Evolutionary conservation across 2,329 filamentous ascomycete species (phyloP).

Genomic region (Dothideomycetes sp.): DNA sequence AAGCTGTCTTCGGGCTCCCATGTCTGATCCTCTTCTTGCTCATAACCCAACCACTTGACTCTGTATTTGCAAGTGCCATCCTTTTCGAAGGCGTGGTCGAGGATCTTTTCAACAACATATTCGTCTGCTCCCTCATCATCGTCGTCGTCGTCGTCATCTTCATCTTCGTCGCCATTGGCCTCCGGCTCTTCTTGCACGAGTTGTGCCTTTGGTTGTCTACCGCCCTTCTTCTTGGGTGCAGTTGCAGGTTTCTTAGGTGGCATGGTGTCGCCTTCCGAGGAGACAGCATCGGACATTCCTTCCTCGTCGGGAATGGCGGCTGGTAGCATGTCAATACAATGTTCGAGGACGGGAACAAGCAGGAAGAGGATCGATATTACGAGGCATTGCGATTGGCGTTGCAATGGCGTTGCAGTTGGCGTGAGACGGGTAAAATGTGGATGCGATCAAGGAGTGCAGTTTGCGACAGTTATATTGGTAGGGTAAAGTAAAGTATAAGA

Average conservation of each 20-base stretch:
- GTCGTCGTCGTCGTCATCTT: constrained; percentile 26
- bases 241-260: constrained; percentile 19
- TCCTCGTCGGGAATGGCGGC: constrained; percentile 34
- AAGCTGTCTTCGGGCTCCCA: constrained; percentile 74
- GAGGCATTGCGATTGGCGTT: constrained; percentile 15
- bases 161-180: constrained; percentile 21
- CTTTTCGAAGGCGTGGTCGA: constrained; percentile 53
- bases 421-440: neutral
- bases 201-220: constrained; percentile 21
- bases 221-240: constrained; percentile 20
- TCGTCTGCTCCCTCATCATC: constrained; percentile 35
- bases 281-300: constrained; percentile 20
- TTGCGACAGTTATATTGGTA: too few species aligned
- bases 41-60: constrained; percentile 76
- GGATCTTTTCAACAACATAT: constrained; percentile 64
- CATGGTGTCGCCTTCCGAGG: constrained; percentile 22
- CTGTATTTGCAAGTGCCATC: constrained; percentile 51
- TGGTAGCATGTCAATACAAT: constrained; percentile 15
- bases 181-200: constrained; percentile 19
- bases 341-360: neutral
- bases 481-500: too few species aligned
- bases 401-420: neutral
- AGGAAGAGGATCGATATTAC: neutral
- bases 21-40: constrained; percentile 59
- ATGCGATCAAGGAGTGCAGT: constrained; percentile 1